Evolutionary conservation across 805 yeast species (phyloP).

Genomic region (Lachancea cidri): DNA sequence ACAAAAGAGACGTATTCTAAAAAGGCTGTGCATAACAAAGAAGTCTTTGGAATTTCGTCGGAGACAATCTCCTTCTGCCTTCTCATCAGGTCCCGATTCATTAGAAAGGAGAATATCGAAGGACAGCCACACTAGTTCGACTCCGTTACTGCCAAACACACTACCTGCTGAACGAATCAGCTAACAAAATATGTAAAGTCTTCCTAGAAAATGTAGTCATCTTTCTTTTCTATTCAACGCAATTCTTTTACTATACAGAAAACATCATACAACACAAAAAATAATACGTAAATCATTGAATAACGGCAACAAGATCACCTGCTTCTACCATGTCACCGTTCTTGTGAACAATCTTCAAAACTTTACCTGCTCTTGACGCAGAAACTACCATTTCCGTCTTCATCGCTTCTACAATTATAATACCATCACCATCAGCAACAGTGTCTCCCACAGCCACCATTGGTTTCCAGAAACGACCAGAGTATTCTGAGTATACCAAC

Average conservation of each 20-base stretch:
- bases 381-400: constrained; percentile 92
- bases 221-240: no score
- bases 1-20: constrained; percentile 51
- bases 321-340: constrained; percentile 97
- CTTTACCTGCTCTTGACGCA: constrained; percentile 68
- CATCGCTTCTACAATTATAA: constrained; percentile 95
- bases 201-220: background rate
- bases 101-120: constrained; percentile 5
- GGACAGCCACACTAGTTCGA: constrained; percentile 6
- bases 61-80: background rate
- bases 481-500: constrained; percentile 84
- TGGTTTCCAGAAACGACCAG: constrained; percentile 97
- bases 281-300: constrained; percentile 41
- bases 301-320: constrained; percentile 89
- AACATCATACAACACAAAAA: background rate
- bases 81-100: background rate
- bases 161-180: background rate
- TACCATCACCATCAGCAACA: constrained; percentile 69
- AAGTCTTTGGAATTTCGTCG: constrained; percentile 21
- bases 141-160: constrained; percentile 5
- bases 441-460: constrained; percentile 72
- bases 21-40: constrained; percentile 31
- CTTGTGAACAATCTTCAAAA: constrained; percentile 63
- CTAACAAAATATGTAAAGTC: background rate
- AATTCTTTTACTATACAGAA: no score